These are phyloP conservation scores for Fusarium incarnatum DNA, from an alignment of 2,329 filamentous ascomycete genomes.

Conservation along the genomic window DNA sequence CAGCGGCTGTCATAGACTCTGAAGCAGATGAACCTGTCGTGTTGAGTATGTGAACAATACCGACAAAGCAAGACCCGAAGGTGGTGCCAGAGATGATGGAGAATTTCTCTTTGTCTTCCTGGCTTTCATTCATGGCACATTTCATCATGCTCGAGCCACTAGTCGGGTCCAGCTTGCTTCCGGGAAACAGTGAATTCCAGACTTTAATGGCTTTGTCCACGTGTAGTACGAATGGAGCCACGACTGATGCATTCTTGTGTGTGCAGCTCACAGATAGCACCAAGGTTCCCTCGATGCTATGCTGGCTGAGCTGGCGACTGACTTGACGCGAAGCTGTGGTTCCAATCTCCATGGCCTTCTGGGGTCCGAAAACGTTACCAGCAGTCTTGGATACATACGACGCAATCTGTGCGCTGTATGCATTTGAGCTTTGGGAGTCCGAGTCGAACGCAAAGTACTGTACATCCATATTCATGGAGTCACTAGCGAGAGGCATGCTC, in stretches of 20 bases:
- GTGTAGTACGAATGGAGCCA: slow-evolving; percentile 26
- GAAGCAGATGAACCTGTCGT: not conserved
- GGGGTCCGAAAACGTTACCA: not conserved
- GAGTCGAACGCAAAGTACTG: slow-evolving; percentile 26
- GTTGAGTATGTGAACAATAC: slow-evolving; percentile 21
- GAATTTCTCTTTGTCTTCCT: not conserved
- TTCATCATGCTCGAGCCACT: not conserved
- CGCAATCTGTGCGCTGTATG: not conserved
- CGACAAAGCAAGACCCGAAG: slow-evolving; percentile 14
- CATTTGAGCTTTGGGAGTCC: not conserved
- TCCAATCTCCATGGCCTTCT: not conserved
- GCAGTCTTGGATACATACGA: not conserved
- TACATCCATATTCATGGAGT: slow-evolving; percentile 35
- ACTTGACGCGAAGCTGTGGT: not conserved
- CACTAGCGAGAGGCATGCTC: slow-evolving; percentile 16
- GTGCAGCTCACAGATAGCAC: slow-evolving; percentile 27
- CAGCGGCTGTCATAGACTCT: slow-evolving; percentile 1
- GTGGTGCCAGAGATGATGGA: slow-evolving; percentile 15
- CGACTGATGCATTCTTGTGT: slow-evolving; percentile 30
- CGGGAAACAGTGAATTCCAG: slow-evolving; percentile 23
- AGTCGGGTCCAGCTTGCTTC: not conserved
- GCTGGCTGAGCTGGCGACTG: not conserved
- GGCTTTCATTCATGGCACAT: not conserved
- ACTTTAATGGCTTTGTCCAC: slow-evolving; percentile 34
- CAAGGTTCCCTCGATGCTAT: slow-evolving; percentile 16